These are phyloP conservation scores for Symmetrospora coprosmae DNA, from an alignment of 768 basidiomycete species.

Conservation along the genomic window DNA sequence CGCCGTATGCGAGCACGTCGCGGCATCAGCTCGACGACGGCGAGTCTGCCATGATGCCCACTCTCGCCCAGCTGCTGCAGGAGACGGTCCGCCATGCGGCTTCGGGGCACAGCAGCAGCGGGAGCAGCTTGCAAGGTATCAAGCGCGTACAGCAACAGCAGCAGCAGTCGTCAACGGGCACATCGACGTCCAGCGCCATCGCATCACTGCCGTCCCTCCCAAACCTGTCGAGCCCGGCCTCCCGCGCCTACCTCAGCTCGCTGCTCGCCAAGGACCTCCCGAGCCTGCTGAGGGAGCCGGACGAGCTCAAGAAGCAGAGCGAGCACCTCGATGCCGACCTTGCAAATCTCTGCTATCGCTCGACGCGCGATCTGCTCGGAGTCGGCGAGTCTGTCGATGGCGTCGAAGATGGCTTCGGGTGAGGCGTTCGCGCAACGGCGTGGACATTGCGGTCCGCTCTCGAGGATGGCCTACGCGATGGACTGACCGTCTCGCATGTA, in stretches of 20 bases:
- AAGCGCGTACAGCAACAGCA: too few species aligned
- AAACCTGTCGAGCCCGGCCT: neutral
- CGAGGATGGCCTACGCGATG: too few species aligned
- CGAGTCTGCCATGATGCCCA: too few species aligned
- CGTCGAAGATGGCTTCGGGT: constrained; percentile 20
- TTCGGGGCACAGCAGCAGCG: neutral
- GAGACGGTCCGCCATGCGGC: constrained; percentile 4
- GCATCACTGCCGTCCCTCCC: constrained; percentile 8
- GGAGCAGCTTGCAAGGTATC: too few species aligned
- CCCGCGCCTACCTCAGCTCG: constrained; percentile 5
- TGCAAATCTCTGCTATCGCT: constrained; percentile 27
- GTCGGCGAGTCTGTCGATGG: constrained; percentile 17
- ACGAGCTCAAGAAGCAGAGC: neutral
- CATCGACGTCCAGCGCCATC: neutral
- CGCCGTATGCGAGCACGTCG: too few species aligned
- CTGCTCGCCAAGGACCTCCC: constrained; percentile 12
- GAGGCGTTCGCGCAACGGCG: neutral
- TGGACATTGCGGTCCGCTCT: neutral
- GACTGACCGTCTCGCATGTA: too few species aligned
- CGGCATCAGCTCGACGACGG: too few species aligned
- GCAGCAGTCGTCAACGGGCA: too few species aligned
- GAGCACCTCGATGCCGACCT: constrained; percentile 30
- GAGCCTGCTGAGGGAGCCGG: constrained; percentile 11
- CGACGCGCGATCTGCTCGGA: constrained; percentile 7
- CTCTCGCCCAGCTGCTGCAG: constrained; percentile 18